phyloP scores from a whole-genome alignment of 2,329 filamentous ascomycete species.

The Penicillium rolfsii region DNA sequence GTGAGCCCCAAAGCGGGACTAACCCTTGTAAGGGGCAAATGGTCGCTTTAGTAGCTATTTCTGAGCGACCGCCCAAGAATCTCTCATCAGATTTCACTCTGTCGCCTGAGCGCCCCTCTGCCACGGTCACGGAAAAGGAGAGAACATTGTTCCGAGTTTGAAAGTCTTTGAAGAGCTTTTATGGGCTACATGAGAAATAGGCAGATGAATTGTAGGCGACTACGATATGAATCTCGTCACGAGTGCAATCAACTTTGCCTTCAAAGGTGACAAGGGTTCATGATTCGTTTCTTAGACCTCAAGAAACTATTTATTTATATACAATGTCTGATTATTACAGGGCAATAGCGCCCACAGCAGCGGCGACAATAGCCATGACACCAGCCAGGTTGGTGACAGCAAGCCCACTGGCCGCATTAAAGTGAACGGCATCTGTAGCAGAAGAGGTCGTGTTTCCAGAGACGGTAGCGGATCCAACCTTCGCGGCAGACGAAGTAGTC shows the following conservation, averaged over 20 bases:
- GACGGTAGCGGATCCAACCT: constrained; percentile 7
- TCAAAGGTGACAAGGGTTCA: not conserved
- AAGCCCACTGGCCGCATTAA: constrained; percentile 17
- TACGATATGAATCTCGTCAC: not conserved
- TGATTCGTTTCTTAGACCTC: not conserved
- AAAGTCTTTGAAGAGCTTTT: not conserved
- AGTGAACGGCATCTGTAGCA: constrained; percentile 9
- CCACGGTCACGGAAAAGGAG: not conserved
- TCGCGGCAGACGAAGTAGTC: constrained; percentile 12
- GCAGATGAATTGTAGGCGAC: not conserved
- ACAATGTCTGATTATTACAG: constrained; percentile 12
- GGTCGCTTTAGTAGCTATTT: constrained; percentile 28
- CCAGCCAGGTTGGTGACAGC: constrained; percentile 17
- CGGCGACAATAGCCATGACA: constrained; percentile 18
- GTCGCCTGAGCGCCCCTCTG: constrained; percentile 11
- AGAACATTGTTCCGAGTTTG: not conserved
- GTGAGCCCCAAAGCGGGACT: constrained; percentile 20
- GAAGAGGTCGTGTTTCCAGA: constrained; percentile 15
- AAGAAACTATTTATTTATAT: not conserved
- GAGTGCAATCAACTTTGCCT: not conserved
- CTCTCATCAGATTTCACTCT: constrained; percentile 7
- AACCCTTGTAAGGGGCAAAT: constrained; percentile 28
- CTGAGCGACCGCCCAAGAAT: constrained; percentile 15
- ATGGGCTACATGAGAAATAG: not conserved
- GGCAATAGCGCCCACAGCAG: constrained; percentile 17